phyloP scores from a whole-genome alignment of 2,329 filamentous ascomycete species.

The Microcyclospora pomicola region DNA sequence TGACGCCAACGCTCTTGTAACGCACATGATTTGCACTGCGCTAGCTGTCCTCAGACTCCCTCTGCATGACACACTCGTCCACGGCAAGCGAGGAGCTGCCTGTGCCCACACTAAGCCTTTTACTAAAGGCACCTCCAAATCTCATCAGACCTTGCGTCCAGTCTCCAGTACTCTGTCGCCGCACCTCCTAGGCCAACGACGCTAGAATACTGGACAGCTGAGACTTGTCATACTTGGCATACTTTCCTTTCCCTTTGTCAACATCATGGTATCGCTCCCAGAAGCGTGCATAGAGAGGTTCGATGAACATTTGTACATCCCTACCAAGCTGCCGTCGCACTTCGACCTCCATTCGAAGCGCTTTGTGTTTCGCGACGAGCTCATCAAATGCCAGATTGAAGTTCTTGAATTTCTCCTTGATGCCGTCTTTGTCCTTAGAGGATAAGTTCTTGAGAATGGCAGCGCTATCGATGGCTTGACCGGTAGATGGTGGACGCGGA shows the following conservation, averaged over 20 bases:
- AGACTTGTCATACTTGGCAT: conserved; percentile 91
- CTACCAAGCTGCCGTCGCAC: conserved; percentile 66
- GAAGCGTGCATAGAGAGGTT: conserved; percentile 87
- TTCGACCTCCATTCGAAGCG: conserved; percentile 78
- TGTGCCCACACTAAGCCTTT: not conserved
- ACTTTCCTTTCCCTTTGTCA: conserved; percentile 95
- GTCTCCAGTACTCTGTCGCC: conserved; percentile 3
- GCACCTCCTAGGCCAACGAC: conserved; percentile 7
- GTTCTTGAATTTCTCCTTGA: conserved; percentile 87
- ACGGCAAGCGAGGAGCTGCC: not conserved
- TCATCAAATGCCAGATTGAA: conserved; percentile 91
- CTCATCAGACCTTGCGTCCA: not conserved
- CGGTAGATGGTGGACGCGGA: conserved; percentile 57
- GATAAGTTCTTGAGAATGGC: conserved; percentile 71
- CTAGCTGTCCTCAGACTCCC: not conserved
- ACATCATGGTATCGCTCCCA: conserved; percentile 97
- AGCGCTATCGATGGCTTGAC: conserved; percentile 55
- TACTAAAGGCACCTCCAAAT: not conserved
- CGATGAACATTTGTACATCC: conserved; percentile 81
- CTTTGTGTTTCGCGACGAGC: conserved; percentile 67
- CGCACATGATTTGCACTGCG: not conserved
- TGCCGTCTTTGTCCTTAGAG: conserved; percentile 86
- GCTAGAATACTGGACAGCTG: conserved; percentile 53
- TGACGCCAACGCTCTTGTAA: too few relatives aligned
- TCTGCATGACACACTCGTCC: not conserved